Evolutionary conservation across 192 early-diverging fungal genomes (phyloP), one percentile per base, ranked within the genome.

Genomic region (Phycomyces blakesleeanus): DNA sequence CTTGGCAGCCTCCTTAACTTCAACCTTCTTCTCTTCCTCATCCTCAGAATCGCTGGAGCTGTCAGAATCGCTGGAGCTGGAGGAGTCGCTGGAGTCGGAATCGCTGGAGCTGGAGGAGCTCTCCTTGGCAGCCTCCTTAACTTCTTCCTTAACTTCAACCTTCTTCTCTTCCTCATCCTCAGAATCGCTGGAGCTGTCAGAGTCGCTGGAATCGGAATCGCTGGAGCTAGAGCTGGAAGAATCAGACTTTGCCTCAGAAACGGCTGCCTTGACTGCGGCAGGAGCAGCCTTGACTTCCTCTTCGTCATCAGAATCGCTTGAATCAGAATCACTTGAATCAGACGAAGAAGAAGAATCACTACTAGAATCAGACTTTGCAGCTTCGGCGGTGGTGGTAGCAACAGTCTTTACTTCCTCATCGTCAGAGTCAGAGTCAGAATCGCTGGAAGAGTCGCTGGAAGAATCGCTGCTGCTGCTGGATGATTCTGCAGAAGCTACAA

Each of bases 311-410:
- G 78, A 74, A 22, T 72, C 74, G 42, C 69, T 72, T 57, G 68
- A 75, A 29, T 73, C 74, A 1, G 79, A 75, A 39, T 52, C 55
- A 10, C 29, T 34, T 34, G 61, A 68, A 16, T 47, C 52, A 27
- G 75, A 76, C 12, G 66, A 72, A 14, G 76, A 76, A n/a, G 66
- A 72, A 14, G 76, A 76, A 18, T 69, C 65, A 20, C 65, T 63
- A 26, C 70, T 69, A n/a, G 69, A 74, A 10, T 65, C 55, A 11
- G 64, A 66, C 16, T 50, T 59, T 22, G 34, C 47, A 26, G 67
- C 55, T 11, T 41, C 40, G 12, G 22, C 34, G 9, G 57, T 63
- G 5, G 57, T 66, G 7, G 67, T 63, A 5, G 66, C 55, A 55
- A 15, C 53, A 6, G 12, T 27, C 27, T 25, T 29, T 11, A 66